Conservation (phyloP, 2,329 filamentous ascomycete genomes). For the Septoria linicola region DNA sequence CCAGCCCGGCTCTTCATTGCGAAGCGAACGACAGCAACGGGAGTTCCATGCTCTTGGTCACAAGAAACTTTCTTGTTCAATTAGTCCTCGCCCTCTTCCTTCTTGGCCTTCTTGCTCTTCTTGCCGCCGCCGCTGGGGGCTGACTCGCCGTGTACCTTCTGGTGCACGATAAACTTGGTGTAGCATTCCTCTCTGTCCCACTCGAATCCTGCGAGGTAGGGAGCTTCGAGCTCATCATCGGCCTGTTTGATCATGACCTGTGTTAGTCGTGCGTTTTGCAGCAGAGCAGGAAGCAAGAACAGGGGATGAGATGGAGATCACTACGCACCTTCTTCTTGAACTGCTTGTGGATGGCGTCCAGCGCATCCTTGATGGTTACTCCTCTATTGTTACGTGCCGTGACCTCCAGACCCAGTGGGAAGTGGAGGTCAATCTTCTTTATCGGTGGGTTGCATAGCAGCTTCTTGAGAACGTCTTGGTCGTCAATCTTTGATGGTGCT, state of each 20-base stretch:
- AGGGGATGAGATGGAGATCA: not conserved
- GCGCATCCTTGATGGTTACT: constrained; percentile 93
- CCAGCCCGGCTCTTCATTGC: not conserved
- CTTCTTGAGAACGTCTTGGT: constrained; percentile 80
- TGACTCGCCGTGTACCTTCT: constrained; percentile 66
- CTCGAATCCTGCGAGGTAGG: constrained; percentile 90
- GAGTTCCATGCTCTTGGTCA: not conserved
- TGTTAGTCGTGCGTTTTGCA: not conserved
- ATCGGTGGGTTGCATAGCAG: constrained; percentile 75
- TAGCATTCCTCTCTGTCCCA: constrained; percentile 94
- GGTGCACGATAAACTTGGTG: constrained; percentile 82
- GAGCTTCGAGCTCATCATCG: constrained; percentile 85
- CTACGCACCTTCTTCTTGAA: constrained; percentile 87
- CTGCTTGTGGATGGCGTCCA: constrained; percentile 93
- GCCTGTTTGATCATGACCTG: constrained; percentile 52
- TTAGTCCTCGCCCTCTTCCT: constrained; percentile 32
- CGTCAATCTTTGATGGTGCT: constrained; percentile 73
- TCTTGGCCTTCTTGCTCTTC: constrained; percentile 57
- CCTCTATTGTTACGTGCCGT: constrained; percentile 89
- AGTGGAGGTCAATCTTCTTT: constrained; percentile 92
- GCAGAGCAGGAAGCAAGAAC: not conserved
- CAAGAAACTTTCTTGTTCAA: not conserved
- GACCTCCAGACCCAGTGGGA: constrained; percentile 82
- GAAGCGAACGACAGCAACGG: constrained; percentile 23
- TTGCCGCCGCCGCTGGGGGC: constrained; percentile 55